Evolutionary conservation across 192 early-diverging fungal species (phyloP).

Genomic region (Coemansia sp.): DNA sequence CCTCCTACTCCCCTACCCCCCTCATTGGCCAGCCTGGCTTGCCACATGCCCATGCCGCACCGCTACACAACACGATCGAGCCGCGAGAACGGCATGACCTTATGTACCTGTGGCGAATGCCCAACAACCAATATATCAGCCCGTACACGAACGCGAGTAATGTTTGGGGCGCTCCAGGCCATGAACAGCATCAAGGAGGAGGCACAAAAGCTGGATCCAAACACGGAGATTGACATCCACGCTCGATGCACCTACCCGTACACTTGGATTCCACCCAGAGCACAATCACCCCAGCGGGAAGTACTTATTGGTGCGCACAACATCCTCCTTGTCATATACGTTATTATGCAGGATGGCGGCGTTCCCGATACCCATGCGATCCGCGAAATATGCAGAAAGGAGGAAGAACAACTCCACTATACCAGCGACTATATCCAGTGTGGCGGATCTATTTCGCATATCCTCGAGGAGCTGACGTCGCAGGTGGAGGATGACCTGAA

Average conservation of each 20-base stretch:
- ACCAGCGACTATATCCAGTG: conserved; percentile 25
- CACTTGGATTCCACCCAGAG: conserved; percentile 35
- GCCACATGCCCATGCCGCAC: neutral
- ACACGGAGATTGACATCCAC: conserved; percentile 5
- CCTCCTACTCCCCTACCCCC: too few species aligned
- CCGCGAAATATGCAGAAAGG: conserved; percentile 20
- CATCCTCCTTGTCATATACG: conserved; percentile 37
- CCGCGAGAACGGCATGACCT: neutral
- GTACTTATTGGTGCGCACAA: conserved; percentile 33
- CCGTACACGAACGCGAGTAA: conserved; percentile 19
- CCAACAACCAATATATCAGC: conserved; percentile 20
- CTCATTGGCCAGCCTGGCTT: too few species aligned
- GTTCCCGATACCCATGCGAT: conserved; percentile 15
- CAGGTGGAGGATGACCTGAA: conserved; percentile 37
- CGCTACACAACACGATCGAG: neutral
- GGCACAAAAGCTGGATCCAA: conserved; percentile 10
- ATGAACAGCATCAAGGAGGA: conserved; percentile 32
- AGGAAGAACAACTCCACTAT: conserved; percentile 5
- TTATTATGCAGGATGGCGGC: conserved; percentile 27
- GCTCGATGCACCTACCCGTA: conserved; percentile 27
- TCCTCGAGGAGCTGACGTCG: conserved; percentile 28
- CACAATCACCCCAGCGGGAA: conserved; percentile 13
- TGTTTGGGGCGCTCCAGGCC: conserved; percentile 31
- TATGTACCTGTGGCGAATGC: conserved; percentile 31
- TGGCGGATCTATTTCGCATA: conserved; percentile 28